Conservation (phyloP, 2,329 filamentous ascomycete species). For the Aspergillus vadensis region DNA sequence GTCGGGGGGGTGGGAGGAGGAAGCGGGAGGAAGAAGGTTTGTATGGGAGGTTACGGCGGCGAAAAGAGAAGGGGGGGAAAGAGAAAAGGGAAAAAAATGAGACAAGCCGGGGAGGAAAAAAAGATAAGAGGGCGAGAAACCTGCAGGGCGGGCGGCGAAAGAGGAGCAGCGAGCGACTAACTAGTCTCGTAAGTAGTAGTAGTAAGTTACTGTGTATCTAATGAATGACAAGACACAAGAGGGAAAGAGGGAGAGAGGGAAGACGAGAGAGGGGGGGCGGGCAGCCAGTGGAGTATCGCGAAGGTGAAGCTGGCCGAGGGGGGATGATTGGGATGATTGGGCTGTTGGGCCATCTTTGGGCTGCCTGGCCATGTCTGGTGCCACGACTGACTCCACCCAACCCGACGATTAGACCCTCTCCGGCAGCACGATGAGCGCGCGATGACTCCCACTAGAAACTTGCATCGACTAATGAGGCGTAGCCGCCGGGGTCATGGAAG, state of each 20-base stretch:
- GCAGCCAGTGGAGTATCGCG: conserved; percentile 21
- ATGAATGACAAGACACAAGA: not conserved
- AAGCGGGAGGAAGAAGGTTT: conserved; percentile 12
- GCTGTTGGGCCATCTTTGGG: conserved; percentile 44
- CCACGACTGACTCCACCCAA: conserved; percentile 43
- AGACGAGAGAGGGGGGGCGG: conserved; percentile 32
- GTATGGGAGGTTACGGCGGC: not conserved
- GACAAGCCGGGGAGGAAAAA: conserved; percentile 7
- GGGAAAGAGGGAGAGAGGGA: conserved; percentile 27
- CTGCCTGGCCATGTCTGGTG: conserved; percentile 39
- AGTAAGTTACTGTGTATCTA: too few relatives aligned
- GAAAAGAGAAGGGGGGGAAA: conserved; percentile 14
- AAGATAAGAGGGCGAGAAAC: conserved; percentile 14
- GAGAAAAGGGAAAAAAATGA: conserved; percentile 29
- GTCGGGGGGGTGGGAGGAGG: conserved; percentile 8
- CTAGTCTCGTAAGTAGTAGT: too few relatives aligned
- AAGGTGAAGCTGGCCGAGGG: conserved; percentile 12
- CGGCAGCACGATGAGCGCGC: conserved; percentile 23
- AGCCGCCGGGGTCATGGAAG: conserved; percentile 16
- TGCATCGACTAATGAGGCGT: conserved; percentile 36
- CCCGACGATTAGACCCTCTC: conserved; percentile 22
- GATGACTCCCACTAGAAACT: conserved; percentile 27
- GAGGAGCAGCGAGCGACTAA: not conserved
- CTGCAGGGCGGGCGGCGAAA: conserved; percentile 14
- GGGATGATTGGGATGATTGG: conserved; percentile 19